Evolutionary conservation across 1,139 yeast species (phyloP), one percentile per base, ranked within the genome.

Genomic region (Lodderomyces jiufengensis): DNA sequence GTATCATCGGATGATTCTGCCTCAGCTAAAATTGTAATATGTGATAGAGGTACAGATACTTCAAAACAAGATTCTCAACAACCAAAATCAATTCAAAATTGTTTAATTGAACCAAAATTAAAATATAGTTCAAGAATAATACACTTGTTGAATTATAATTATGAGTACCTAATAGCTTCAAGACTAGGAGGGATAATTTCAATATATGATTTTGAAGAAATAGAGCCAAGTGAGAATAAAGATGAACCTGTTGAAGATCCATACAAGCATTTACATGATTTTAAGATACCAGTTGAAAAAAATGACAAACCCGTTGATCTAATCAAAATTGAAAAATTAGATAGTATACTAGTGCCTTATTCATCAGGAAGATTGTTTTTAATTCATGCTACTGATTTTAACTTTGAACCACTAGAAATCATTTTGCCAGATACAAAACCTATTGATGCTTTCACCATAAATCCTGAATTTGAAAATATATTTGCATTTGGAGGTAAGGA

Each of bases 401-500:
- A 26, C 6, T 62, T 61, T 37, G 52, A 55, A 9, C 72, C 73
- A 2, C 41, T 61, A 2, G 47, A 51, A 27, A 45, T 67, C 11
- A 39, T 45, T 9, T 43, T 72, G 3, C 63, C 65, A 1, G 53
- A 49, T 3, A 58, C 59, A 27, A 76, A 70, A 10, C 72, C 74
- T 6, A 54, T 83, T 36, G 61, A 67, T 39, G 57, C 78, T 24
- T 72, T 76, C 49, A 57, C 64, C 27, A 49, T 70, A 39, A 73
- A 73, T 56, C 73, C 77, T 7, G 53, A 57, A 31, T 59, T 58
- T 26, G 51, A 55, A 21, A 72, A 76, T 14, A 54, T 77, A 2
- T 75, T 78, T 57, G 90, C 86, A 0, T 74, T 63, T 50, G 95
- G 92, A 32, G 95, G 94, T 29, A 77, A 82, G 52, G 88, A 84